phyloP scores from a whole-genome alignment of 2,329 filamentous ascomycete genomes.

The Epichloe bromicola region DNA sequence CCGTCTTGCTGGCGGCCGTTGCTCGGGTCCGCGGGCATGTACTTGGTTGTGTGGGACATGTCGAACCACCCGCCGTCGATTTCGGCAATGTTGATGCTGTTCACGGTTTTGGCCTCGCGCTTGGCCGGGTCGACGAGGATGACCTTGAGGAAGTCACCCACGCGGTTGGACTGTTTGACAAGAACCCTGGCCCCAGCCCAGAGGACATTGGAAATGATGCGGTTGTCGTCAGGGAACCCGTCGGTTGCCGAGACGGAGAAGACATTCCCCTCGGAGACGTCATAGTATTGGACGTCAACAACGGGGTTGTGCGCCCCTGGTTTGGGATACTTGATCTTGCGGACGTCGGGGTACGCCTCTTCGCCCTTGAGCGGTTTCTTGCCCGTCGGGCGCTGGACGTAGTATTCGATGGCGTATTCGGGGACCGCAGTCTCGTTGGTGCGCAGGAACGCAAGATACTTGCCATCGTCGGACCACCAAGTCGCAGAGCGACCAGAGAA shows the following conservation, averaged over 20 bases:
- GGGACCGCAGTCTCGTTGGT: slow-evolving; percentile 91
- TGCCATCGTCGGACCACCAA: slow-evolving; percentile 90
- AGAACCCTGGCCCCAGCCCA: slow-evolving; percentile 82
- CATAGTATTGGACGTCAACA: slow-evolving; percentile 80
- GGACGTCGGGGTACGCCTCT: slow-evolving; percentile 81
- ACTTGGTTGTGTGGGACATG: slow-evolving; percentile 73
- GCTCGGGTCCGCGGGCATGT: slow-evolving; percentile 67
- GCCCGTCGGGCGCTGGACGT: slow-evolving; percentile 74
- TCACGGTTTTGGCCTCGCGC: slow-evolving; percentile 64
- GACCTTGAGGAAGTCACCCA: slow-evolving; percentile 82
- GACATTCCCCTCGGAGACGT: slow-evolving; percentile 60
- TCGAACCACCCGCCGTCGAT: slow-evolving; percentile 98
- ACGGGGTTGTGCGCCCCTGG: slow-evolving; percentile 86
- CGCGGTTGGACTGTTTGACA: slow-evolving; percentile 84
- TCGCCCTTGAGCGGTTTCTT: slow-evolving; percentile 51
- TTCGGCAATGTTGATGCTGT: slow-evolving; percentile 64
- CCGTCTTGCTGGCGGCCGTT: slow-evolving; percentile 72
- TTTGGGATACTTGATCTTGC: slow-evolving; percentile 94
- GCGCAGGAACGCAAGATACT: slow-evolving; percentile 79
- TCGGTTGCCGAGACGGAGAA: slow-evolving; percentile 69
- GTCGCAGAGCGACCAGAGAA: slow-evolving; percentile 69
- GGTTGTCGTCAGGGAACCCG: slow-evolving; percentile 67
- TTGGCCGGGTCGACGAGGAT: slow-evolving; percentile 68
- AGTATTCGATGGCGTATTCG: slow-evolving; percentile 88
- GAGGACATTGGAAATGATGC: slow-evolving; percentile 83